These are phyloP conservation scores for Starmera amethionina DNA, from an alignment of 805 yeast genomes.

Conservation along the genomic window DNA sequence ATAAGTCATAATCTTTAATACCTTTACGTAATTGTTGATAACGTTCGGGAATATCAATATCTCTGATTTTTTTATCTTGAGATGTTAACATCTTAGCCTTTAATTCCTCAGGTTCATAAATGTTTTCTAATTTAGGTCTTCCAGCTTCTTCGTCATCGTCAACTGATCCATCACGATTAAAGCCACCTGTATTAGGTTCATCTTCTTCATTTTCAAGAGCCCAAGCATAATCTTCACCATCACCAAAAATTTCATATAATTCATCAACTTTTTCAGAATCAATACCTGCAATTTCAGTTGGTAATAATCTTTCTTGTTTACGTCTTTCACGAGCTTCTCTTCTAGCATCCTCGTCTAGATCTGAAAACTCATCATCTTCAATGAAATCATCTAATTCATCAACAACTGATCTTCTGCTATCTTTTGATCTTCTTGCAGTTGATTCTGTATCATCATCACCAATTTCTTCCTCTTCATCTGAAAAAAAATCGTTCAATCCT, in stretches of 20 bases:
- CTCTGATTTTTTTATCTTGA: slow-evolving; percentile 80
- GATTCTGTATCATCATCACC: slow-evolving; percentile 23
- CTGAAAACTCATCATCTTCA: slow-evolving; percentile 93
- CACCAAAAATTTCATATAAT: slow-evolving; percentile 91
- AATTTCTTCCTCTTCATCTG: slow-evolving; percentile 25
- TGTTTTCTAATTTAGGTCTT: slow-evolving; percentile 61
- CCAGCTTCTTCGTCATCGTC: slow-evolving; percentile 21
- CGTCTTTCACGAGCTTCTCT: slow-evolving; percentile 35
- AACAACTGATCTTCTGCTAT: slow-evolving; percentile 29
- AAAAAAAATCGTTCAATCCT: slow-evolving; percentile 29
- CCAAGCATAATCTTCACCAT: slow-evolving; percentile 97
- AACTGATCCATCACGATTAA: slow-evolving; percentile 20
- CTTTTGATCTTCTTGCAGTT: slow-evolving; percentile 8
- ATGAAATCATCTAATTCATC: slow-evolving; percentile 96
- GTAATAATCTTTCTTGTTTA: slow-evolving; percentile 38
- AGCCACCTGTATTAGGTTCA: slow-evolving; percentile 38
- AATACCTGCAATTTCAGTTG: slow-evolving; percentile 48
- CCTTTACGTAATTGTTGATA: slow-evolving; percentile 65
- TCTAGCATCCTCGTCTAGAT: slow-evolving; percentile 62
- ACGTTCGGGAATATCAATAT: slow-evolving; percentile 86
- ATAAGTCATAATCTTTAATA: slow-evolving; percentile 58
- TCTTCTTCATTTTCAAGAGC: slow-evolving; percentile 82
- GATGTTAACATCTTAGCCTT: slow-evolving; percentile 87
- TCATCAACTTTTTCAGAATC: slow-evolving; percentile 91
- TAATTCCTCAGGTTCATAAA: slow-evolving; percentile 90